Evolutionary conservation across 495 filamentous ascomycete genomes (phyloP), one percentile per base, ranked within the genome.

Genomic region (Penicillium herquei): DNA sequence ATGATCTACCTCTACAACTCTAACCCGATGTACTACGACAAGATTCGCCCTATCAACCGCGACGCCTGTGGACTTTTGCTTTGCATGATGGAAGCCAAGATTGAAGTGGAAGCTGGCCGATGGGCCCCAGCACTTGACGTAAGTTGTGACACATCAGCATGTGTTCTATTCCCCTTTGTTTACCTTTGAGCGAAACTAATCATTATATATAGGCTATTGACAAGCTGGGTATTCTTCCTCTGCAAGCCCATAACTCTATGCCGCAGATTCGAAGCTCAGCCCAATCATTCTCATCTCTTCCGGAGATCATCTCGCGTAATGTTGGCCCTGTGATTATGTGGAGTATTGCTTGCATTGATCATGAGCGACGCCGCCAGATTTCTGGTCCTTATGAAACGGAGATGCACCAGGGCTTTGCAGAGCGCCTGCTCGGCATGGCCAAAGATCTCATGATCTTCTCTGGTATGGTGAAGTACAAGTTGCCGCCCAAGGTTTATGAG

Each of bases 371-470:
- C 55, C 68, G 80, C 18, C 73, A 96, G 41, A 78, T 75, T 52
- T 79, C 72, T 39, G 81, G 83, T 18, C 77, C 82, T 55, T 97
- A 84, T 66, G 87, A 86, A 49, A 91, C 90, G 64, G 86, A 86
- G 51, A 86, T 85, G 56, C 86, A 85, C 59, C 78, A 82, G 53
- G 78, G 81, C 52, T 81, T 94, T 70, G 80, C 86, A 17, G 84
- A 86, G 39, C 76, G 86, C 60, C 73, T 96, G 61, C 82, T 87
- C 69, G 81, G 86, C 62, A 88, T 84, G 65, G 90, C 86, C 47
- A 87, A 89, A 64, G 94, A 96, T 72, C 69, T 96, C 52, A 95
- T 93, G 79, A 85, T 95, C 34, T 98, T 96, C 75, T 93, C 93
- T 12, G 92, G 94, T 30, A 86, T 96, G 80, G 83, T 98, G 62